These are phyloP conservation scores for Phytophthora cryptogea DNA, from an alignment of 352 stramenopile species.

Conservation along the genomic window DNA sequence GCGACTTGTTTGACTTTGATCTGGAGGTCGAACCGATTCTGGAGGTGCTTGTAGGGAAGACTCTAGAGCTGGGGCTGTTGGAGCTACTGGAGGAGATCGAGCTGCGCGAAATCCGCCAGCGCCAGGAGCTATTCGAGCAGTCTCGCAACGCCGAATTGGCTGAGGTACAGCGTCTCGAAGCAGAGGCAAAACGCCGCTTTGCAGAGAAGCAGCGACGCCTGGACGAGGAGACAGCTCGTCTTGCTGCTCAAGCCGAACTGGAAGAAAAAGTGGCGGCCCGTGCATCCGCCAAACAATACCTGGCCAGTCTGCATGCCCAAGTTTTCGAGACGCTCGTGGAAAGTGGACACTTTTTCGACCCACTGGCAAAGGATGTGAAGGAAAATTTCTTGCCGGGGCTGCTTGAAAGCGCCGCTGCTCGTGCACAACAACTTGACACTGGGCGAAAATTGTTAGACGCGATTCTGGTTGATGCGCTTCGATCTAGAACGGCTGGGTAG, in stretches of 20 bases:
- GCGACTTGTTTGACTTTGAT: conserved; percentile 96
- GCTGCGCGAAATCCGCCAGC: conserved; percentile 85
- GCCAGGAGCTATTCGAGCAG: conserved; percentile 93
- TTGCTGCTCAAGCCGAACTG: conserved; percentile 82
- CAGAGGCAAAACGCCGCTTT: conserved; percentile 90
- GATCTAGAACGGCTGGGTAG: conserved; percentile 25
- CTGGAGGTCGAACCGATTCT: conserved; percentile 94
- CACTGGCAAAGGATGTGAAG: conserved; percentile 81
- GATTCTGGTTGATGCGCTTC: conserved; percentile 30
- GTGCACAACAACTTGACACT: conserved; percentile 46
- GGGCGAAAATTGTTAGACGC: conserved; percentile 30
- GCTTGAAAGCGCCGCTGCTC: conserved; percentile 46
- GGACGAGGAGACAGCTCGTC: conserved; percentile 77
- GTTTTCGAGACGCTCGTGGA: conserved; percentile 90
- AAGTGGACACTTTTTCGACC: conserved; percentile 91
- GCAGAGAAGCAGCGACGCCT: conserved; percentile 91
- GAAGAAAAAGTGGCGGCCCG: conserved; percentile 92
- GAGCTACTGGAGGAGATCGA: conserved; percentile 96
- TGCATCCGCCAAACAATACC: conserved; percentile 89
- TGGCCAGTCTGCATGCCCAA: conserved; percentile 82
- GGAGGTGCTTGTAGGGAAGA: conserved; percentile 95
- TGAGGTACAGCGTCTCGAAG: conserved; percentile 94
- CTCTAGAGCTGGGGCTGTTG: conserved; percentile 92
- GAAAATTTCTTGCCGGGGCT: conserved; percentile 79
- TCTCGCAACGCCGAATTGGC: conserved; percentile 92